phyloP scores from a whole-genome alignment of 331 rosid species.

The Rosa hybrid region DNA sequence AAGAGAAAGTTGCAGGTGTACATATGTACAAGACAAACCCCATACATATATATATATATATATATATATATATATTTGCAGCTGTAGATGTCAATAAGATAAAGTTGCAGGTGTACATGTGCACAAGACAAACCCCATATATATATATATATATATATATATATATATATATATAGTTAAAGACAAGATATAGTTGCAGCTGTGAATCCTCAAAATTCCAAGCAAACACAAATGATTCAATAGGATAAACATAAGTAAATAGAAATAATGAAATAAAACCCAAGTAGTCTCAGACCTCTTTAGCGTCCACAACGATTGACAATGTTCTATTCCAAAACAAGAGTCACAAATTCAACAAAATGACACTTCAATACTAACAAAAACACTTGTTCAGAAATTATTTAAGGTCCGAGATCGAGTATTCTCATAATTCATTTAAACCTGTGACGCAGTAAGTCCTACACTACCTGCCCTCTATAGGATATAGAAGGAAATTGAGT shows the following conservation, averaged over 20 bases:
- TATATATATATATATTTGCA: too few relatives aligned
- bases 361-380: background rate
- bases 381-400: background rate
- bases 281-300: constrained; percentile 39
- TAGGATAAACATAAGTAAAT: too few relatives aligned
- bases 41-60: too few relatives aligned
- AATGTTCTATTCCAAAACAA: constrained; percentile 1
- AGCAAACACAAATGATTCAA: background rate
- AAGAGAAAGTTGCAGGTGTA: too few relatives aligned
- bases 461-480: background rate
- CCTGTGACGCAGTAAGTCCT: background rate
- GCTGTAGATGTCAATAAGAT: too few relatives aligned
- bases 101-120: too few relatives aligned
- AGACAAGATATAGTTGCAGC: too few relatives aligned
- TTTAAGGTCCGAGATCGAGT: background rate
- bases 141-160: too few relatives aligned
- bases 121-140: too few relatives aligned
- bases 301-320: background rate
- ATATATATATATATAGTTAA: too few relatives aligned
- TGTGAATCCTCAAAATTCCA: background rate
- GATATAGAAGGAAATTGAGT: background rate
- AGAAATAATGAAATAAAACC: background rate
- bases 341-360: background rate
- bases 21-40: too few relatives aligned
- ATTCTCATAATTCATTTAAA: background rate